Base-by-base conservation (phyloP, 805 yeast genomes). In the Pichia cephalocereana region DNA sequence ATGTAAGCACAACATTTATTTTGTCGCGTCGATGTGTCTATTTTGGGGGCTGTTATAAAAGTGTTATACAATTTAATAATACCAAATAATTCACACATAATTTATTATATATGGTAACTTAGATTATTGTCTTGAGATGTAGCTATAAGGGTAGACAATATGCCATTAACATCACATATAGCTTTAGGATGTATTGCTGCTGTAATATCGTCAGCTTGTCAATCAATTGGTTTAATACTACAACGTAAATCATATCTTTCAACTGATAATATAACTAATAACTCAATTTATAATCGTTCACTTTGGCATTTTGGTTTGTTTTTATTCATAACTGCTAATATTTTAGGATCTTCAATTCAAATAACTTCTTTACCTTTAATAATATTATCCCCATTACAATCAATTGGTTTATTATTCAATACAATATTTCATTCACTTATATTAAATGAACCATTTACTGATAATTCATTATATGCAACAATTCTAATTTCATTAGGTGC, bases 331-430 rank as follows among this genome's bases (percentile, higher is more conserved):
- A 58, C 76, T 6, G 80, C 95, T 38, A 89, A 88, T 56, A 67
- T 89, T 1, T 67, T 87, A 39, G 96, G 96, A 2, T 83, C 93
- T 2, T 70, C 84, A 18, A 83, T 88, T 28, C 96, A 89, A 65
- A 79, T 89, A 38, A 78, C 93, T 1, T 83, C 96, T 2, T 69
- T 88, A 40, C 96, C 96, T 1, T 68, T 89, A 51, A 82, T 87
- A 41, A 74, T 89, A 2, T 64, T 88, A 49, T 81, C 89, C 26
- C 96, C 96, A 0, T 66, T 88, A 47, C 96, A 88, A 61, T 87
- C 95, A 27, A 79, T 83, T 26, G 96, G 96, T 0, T 71, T 89
- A n/a, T 89, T 88, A 3, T 88, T 89, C 71, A 89, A 89, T 64
- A 79, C 93, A 0, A 63, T 86, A 2, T 77, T 87, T 57, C 86